Base-by-base conservation (phyloP, 2,329 filamentous ascomycete species). In the Ceratocystis albifundus region DNA sequence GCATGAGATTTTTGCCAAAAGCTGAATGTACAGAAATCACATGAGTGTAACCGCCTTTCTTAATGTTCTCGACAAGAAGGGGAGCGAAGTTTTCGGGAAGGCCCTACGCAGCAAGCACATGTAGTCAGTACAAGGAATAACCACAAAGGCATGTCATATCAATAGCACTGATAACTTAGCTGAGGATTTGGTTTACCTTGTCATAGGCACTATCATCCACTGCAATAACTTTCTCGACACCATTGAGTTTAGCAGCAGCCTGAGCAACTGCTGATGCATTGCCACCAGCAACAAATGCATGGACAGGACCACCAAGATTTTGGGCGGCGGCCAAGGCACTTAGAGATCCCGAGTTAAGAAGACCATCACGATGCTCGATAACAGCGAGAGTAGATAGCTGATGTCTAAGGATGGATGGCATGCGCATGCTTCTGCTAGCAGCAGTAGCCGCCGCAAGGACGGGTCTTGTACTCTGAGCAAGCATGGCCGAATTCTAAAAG, bases 61-160 rank as follows among this genome's bases (percentile, higher is more conserved):
- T 96, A 77, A 97, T 93, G 77, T 97, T 99, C 76, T 97, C 93
- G 64, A 91, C 88, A 50, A 99, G 81, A 61, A 99, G 80, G 66
- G 91, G 89, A n/a, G 93, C 94, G 74, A 84, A 97, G 80, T 90
- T 96, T 79, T 99, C 94, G 64, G 94, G 86, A 1, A 99, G 83
- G 62, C 91, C 90, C 89, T 91, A 70, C 32, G 64, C 67, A 44
- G 15, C 41, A 62, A 66, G 30, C 28, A 61, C 30, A 48, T n/a
- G 25, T 25, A 62, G 57, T 57, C 59, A 64, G 32, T 48, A 53
- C 48, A 28, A 3, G 48, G 48, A 53, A 53, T 25, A 22, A 53
- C 10, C n/a, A 8, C 44, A 46, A 2, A 6, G 20, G 20, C n/a
- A 32, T 20, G 45, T 12, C 61, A 41, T 8, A 28, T 53, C 20